Percentiles rank a stretch among this genome's conserved stretches.
These are phyloP conservation scores for Discostella stelligera DNA, from an alignment of 352 stramenopile genomes.

Conservation along the genomic window DNA sequence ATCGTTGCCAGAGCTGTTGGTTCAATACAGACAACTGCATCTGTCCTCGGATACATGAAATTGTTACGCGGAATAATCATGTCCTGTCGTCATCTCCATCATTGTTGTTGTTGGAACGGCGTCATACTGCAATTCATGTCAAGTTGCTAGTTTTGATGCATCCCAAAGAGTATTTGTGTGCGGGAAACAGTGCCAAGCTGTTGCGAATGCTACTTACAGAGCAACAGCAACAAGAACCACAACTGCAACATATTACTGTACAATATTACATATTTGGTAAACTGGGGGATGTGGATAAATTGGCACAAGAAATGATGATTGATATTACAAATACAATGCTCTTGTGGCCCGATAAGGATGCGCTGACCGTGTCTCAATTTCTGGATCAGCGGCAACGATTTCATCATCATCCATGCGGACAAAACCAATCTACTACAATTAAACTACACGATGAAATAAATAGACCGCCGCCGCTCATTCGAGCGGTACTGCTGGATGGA, in stretches of 20 bases:
- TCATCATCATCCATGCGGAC: not conserved
- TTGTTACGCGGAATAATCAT: slow-evolving; percentile 1
- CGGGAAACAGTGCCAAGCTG: slow-evolving; percentile 39
- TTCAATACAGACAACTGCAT: slow-evolving; percentile 20
- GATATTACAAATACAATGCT: slow-evolving; percentile 23
- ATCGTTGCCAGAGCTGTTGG: slow-evolving; percentile 34
- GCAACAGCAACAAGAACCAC: not conserved
- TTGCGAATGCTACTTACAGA: slow-evolving; percentile 20
- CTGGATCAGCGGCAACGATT: slow-evolving; percentile 3
- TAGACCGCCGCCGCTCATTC: not conserved
- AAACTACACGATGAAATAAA: too few species aligned
- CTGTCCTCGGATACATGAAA: slow-evolving; percentile 10
- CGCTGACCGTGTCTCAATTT: slow-evolving; percentile 20
- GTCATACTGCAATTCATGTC: slow-evolving; percentile 1
- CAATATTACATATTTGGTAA: slow-evolving; percentile 39
- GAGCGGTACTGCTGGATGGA: slow-evolving; percentile 35
- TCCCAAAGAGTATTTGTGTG: slow-evolving; percentile 41
- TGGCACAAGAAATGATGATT: slow-evolving; percentile 23
- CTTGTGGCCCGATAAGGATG: slow-evolving; percentile 35
- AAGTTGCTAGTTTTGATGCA: slow-evolving; percentile 45
- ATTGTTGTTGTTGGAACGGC: not conserved
- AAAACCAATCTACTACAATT: slow-evolving; percentile 7
- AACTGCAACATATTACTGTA: not conserved
- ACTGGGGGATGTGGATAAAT: slow-evolving; percentile 26
- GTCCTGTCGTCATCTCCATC: not conserved